Percentiles rank a stretch among this genome's conserved stretches.
Conservation (phyloP, 2,329 filamentous ascomycete species). For the Hortaea sp. region DNA sequence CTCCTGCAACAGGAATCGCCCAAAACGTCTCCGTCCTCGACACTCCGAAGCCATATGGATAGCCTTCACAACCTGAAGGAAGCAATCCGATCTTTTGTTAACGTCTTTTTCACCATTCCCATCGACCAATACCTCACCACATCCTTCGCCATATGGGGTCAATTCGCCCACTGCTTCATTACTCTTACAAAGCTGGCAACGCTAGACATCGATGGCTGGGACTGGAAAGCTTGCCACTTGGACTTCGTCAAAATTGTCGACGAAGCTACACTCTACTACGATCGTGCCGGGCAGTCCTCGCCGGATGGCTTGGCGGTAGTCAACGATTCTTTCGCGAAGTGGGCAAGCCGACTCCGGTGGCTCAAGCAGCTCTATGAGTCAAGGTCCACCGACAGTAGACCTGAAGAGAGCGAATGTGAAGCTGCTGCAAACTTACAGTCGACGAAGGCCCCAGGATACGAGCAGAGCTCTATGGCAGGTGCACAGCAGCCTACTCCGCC, state of each 20-base stretch:
- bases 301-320: conserved; percentile 18
- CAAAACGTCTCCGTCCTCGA: conserved; percentile 1
- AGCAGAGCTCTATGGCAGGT: neutral
- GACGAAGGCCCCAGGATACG: neutral
- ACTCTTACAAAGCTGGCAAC: conserved; percentile 18
- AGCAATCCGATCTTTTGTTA: conserved; percentile 15
- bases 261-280: conserved; percentile 12
- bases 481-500: conserved; percentile 13
- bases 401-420: neutral
- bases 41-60: conserved; percentile 14
- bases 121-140: conserved; percentile 14
- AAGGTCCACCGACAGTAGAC: conserved; percentile 7
- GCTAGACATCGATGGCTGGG: conserved; percentile 23
- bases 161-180: conserved; percentile 23
- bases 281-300: conserved; percentile 7
- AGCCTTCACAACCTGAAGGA: conserved; percentile 17
- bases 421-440: neutral
- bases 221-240: conserved; percentile 11
- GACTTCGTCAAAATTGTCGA: conserved; percentile 16
- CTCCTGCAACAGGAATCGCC: conserved; percentile 12
- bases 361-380: conserved; percentile 19
- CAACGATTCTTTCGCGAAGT: conserved; percentile 22
- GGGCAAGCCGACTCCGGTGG: conserved; percentile 17
- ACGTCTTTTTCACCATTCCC: conserved; percentile 19
- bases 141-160: conserved; percentile 21